phyloP scores from a whole-genome alignment of 352 stramenopile genomes.

The Globisporangium rhizosaccharum region DNA sequence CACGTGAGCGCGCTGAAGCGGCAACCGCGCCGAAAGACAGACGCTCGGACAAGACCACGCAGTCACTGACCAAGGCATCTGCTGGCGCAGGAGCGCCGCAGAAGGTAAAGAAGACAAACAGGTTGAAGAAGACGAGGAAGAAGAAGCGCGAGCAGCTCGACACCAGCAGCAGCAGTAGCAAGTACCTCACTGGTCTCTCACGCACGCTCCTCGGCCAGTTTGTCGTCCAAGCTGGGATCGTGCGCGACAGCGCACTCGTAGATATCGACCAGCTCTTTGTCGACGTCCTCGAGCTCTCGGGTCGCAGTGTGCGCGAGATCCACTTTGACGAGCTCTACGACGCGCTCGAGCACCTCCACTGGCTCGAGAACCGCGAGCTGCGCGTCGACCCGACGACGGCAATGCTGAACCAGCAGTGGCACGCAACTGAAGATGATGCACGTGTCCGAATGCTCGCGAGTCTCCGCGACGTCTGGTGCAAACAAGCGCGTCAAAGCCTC shows the following conservation, averaged over 20 bases:
- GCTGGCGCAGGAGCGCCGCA: too few species aligned
- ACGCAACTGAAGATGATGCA: conserved; percentile 1
- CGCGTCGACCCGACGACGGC: conserved; percentile 16
- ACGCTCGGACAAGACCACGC: conserved; percentile 3
- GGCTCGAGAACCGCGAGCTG: conserved; percentile 25
- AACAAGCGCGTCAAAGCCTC: conserved; percentile 26
- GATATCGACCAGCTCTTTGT: conserved; percentile 45
- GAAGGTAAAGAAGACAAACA: not conserved
- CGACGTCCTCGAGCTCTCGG: conserved; percentile 18
- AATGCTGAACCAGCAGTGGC: conserved; percentile 14
- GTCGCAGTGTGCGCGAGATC: conserved; percentile 21
- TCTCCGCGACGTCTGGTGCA: conserved; percentile 28
- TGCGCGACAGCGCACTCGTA: conserved; percentile 19
- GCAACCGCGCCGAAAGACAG: not conserved
- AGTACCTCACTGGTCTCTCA: conserved; percentile 39
- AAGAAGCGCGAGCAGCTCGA: conserved; percentile 17
- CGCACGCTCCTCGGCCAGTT: conserved; percentile 31
- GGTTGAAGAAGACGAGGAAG: conserved; percentile 21
- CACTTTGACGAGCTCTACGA: conserved; percentile 35
- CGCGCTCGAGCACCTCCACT: conserved; percentile 20
- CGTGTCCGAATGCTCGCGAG: conserved; percentile 1
- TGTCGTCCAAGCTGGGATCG: conserved; percentile 31
- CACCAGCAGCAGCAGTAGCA: conserved; percentile 5
- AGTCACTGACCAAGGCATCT: not conserved
- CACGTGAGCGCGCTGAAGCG: conserved; percentile 11